Evolutionary conservation across 2,329 filamentous ascomycete species (phyloP), one percentile per base, ranked within the genome.

Genomic region (Ophiostoma novo-ulmi): DNA sequence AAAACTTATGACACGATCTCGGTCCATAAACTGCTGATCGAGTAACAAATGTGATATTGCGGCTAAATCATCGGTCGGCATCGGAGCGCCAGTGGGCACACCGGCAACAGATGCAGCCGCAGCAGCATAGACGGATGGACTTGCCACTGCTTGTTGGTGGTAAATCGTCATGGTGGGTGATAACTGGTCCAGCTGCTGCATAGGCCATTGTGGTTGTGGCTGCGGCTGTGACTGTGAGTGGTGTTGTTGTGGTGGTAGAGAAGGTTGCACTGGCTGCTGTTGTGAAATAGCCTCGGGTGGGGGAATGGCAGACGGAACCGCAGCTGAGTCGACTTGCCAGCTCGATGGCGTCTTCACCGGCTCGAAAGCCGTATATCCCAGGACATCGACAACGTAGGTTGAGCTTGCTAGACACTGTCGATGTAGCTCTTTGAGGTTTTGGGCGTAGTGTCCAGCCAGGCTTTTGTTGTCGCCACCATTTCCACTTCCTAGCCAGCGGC

Each of bases 41-140:
- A 76, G 65, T 13, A 76, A 69, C 14, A 76, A 66, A 6, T 75
- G 77, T 0, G 77, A 78, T 1, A 80, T 80, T 0, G 73, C 72
- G 5, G 74, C 73, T 36, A 76, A 68, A n/a, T 76, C 75, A 13
- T 74, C 76, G 3, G 38, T 67, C 10, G 67, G 52, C 4, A 35
- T 61, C 1, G 26, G 35, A 20, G 38, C 58, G 1, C 52, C 70
- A 2, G 61, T 44, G 2, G 67, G 67, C 6, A 69, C 58, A 1
- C 66, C 68, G 7, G 63, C 69, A 3, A 68, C 65, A 7, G 69
- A 70, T 3, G 64, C 64, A 4, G 69, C 69, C 1, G 69, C 69
- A 1, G 63, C 63, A 3, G 63, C 63, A 22, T 70, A 70, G 2
- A 65, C 69, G 2, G 52, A 41, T 1, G 31, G 66, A 35, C 41